phyloP scores from a whole-genome alignment of 2,329 filamentous ascomycete genomes.

The Fusarium continuum region DNA sequence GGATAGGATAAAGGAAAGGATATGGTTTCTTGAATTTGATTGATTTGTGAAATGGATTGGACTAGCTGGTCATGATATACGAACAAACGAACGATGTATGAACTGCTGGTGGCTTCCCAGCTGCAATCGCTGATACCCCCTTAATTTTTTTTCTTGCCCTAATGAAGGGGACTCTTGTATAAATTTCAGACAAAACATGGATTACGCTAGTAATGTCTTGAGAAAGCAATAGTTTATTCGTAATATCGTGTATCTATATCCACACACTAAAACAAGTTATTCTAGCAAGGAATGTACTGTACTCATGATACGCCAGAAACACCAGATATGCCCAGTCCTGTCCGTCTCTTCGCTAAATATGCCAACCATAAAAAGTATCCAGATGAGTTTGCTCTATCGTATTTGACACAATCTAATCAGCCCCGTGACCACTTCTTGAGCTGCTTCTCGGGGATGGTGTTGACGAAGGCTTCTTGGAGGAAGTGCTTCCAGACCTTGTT shows the following conservation, averaged over 20 bases:
- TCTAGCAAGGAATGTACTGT: background rate
- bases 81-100: slow-evolving; percentile 26
- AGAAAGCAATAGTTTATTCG: slow-evolving; percentile 7
- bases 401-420: slow-evolving; percentile 27
- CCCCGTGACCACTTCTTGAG: slow-evolving; percentile 58
- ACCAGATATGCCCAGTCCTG: slow-evolving; percentile 17
- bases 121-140: slow-evolving; percentile 42
- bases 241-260: slow-evolving; percentile 17
- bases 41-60: background rate
- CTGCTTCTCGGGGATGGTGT: slow-evolving; percentile 72
- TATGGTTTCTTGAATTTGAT: background rate
- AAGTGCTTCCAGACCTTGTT: slow-evolving; percentile 83
- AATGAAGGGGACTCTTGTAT: background rate
- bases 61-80: slow-evolving; percentile 18
- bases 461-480: slow-evolving; percentile 80
- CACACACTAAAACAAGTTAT: background rate
- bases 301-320: slow-evolving; percentile 23
- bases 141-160: slow-evolving; percentile 2
- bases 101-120: slow-evolving; percentile 1
- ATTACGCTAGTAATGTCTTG: background rate
- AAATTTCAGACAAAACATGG: background rate
- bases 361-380: slow-evolving; percentile 15
- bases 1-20: background rate
- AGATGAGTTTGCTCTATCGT: background rate
- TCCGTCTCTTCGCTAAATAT: slow-evolving; percentile 33